Evolutionary conservation across 2,329 filamentous ascomycete species (phyloP).

Genomic region (Claviceps fusiformis): DNA sequence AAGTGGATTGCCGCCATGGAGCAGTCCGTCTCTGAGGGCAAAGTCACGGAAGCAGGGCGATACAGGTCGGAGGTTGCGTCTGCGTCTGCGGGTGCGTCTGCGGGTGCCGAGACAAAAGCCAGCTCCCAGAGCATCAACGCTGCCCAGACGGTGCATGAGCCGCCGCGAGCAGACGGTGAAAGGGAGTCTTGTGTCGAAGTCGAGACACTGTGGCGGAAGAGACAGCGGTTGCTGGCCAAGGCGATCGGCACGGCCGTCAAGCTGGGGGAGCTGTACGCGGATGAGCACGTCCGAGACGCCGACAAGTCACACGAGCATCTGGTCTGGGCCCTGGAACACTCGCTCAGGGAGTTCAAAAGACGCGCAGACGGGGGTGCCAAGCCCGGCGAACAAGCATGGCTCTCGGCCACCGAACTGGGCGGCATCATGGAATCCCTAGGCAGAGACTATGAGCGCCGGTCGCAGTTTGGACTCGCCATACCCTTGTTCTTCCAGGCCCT

Average conservation of each 20-base stretch:
- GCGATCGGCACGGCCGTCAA: conserved; percentile 68
- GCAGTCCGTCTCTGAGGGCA: conserved; percentile 32
- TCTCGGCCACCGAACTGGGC: conserved; percentile 59
- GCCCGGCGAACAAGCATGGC: conserved; percentile 57
- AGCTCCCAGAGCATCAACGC: neutral
- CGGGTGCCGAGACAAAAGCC: conserved; percentile 1
- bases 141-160: conserved; percentile 6
- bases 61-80: conserved; percentile 10
- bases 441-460: conserved; percentile 58
- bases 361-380: conserved; percentile 55
- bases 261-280: conserved; percentile 69
- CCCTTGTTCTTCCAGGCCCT: conserved; percentile 81
- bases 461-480: conserved; percentile 67
- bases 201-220: conserved; percentile 41
- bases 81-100: neutral
- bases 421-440: conserved; percentile 63
- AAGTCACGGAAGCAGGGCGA: conserved; percentile 26
- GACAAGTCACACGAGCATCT: conserved; percentile 61
- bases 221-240: conserved; percentile 58
- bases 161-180: conserved; percentile 5
- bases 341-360: conserved; percentile 59
- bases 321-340: conserved; percentile 69
- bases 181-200: conserved; percentile 1
- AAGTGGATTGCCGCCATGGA: conserved; percentile 46
- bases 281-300: conserved; percentile 59